Conservation (phyloP, 768 basidiomycete genomes). For the Dictyophora rubrovolvata region DNA sequence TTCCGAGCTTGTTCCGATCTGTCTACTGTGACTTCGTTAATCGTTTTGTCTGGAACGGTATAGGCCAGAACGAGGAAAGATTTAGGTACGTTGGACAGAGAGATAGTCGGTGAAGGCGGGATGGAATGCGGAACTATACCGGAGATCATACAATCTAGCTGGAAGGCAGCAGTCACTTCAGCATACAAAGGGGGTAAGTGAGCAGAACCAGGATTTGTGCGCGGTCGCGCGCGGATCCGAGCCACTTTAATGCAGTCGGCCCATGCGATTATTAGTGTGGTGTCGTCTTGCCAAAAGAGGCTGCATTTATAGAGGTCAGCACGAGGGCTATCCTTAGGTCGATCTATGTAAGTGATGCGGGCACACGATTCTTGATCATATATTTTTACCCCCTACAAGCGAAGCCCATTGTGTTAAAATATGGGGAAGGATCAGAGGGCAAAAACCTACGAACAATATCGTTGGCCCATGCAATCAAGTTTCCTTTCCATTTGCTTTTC, state of each 20-base stretch:
- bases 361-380: constrained; percentile 74
- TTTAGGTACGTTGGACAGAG: constrained; percentile 16
- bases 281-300: constrained; percentile 87
- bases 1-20: constrained; percentile 69
- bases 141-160: constrained; percentile 91
- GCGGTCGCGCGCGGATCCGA: constrained; percentile 56
- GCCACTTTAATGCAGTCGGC: constrained; percentile 89
- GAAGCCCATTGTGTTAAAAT: background rate
- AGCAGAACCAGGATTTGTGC: constrained; percentile 29
- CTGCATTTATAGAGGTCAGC: constrained; percentile 93
- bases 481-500: constrained; percentile 78
- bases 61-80: constrained; percentile 87
- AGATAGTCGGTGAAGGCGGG: constrained; percentile 20
- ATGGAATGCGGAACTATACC: constrained; percentile 76
- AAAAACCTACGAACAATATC: constrained; percentile 54
- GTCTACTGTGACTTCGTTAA: constrained; percentile 55
- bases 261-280: constrained; percentile 86
- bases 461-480: constrained; percentile 92
- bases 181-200: constrained; percentile 50
- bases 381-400: constrained; percentile 76
- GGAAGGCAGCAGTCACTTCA: constrained; percentile 84
- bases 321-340: constrained; percentile 72
- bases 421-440: background rate
- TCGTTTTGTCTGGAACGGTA: constrained; percentile 64
- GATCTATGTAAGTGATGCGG: constrained; percentile 78